Evolutionary conservation across 2,329 filamentous ascomycete genomes (phyloP).

Genomic region (Huntiella decipiens): DNA sequence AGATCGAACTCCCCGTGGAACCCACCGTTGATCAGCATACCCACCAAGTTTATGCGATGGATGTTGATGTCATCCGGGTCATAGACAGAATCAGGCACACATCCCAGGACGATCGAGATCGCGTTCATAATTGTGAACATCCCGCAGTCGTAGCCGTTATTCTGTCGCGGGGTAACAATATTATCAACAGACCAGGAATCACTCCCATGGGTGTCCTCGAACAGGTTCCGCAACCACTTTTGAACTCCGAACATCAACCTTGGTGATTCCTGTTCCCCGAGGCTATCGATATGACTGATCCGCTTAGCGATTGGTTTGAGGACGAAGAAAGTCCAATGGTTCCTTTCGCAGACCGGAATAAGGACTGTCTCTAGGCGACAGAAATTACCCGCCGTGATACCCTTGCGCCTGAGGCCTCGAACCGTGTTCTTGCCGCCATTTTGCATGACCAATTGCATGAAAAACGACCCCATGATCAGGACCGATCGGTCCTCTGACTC

Average conservation of each 20-base stretch:
- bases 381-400: constrained; percentile 40
- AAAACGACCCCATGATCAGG: constrained; percentile 45
- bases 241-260: too few relatives aligned
- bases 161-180: constrained; percentile 34
- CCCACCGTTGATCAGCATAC: constrained; percentile 46
- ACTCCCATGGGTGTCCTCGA: constrained; percentile 32
- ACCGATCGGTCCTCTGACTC: constrained; percentile 33
- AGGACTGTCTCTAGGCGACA: constrained; percentile 47
- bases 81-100: constrained; percentile 28
- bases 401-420: constrained; percentile 36
- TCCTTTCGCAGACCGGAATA: constrained; percentile 44
- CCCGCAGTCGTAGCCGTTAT: constrained; percentile 54
- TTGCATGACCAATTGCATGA: constrained; percentile 35
- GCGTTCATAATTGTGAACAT: constrained; percentile 58
- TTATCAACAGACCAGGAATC: constrained; percentile 39
- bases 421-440: constrained; percentile 29
- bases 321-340: constrained; percentile 55
- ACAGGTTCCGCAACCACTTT: constrained; percentile 29
- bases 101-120: constrained; percentile 37
- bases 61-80: constrained; percentile 33
- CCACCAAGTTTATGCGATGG: constrained; percentile 43
- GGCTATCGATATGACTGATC: constrained; percentile 52
- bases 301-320: constrained; percentile 40
- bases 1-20: constrained; percentile 42
- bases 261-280: constrained; percentile 22